phyloP scores from a whole-genome alignment of 805 yeast genomes.

The Myxozyma monticola region DNA sequence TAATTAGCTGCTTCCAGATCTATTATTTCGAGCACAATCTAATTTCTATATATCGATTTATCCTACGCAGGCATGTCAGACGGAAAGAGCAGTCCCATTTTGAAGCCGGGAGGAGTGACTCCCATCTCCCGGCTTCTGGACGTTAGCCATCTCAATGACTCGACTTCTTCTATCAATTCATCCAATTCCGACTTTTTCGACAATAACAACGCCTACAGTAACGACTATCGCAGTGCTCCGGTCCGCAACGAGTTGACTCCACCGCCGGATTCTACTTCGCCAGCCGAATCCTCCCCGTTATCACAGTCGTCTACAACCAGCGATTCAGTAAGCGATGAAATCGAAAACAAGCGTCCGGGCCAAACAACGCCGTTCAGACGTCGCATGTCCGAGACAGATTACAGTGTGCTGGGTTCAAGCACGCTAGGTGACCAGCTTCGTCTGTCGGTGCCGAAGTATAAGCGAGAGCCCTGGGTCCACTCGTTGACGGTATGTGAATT shows the following conservation, averaged over 20 bases:
- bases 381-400: constrained; percentile 13
- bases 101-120: no score
- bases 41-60: no score
- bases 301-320: no score
- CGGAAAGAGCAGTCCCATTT: no score
- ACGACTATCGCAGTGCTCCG: not conserved
- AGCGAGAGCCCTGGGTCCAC: constrained; percentile 22
- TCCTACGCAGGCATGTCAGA: no score
- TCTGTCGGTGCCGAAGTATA: constrained; percentile 13
- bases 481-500: constrained; percentile 11
- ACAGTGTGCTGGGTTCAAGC: constrained; percentile 2
- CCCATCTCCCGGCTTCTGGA: not conserved
- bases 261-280: not conserved
- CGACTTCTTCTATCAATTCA: constrained; percentile 9
- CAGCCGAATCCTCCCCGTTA: not conserved
- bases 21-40: no score
- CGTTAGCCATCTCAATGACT: not conserved
- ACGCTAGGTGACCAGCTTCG: constrained; percentile 10
- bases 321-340: no score
- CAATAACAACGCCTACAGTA: constrained; percentile 3
- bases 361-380: no score
- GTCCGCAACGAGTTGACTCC: not conserved
- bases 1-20: no score
- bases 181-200: constrained; percentile 7
- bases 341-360: no score